phyloP scores from a whole-genome alignment of 305 asterid species.

The Ilex paraguariensis region DNA sequence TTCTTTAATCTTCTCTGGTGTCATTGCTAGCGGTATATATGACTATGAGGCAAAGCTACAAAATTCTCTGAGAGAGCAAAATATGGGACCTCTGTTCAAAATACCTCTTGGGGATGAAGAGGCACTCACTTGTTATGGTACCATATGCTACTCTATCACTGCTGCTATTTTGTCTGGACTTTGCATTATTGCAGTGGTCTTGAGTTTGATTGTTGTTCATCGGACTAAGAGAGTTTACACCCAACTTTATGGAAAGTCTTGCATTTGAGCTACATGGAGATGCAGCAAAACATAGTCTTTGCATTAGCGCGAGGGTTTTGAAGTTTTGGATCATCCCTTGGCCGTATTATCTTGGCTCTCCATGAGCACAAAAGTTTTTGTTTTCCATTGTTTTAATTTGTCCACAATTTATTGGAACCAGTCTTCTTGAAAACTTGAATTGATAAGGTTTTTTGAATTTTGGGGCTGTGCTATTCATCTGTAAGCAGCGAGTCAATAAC shows the following conservation, averaged over 20 bases:
- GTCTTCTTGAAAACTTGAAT: too few species aligned
- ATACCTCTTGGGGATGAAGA: slow-evolving; percentile 10
- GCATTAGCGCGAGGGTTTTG: too few species aligned
- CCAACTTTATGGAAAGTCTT: slow-evolving; percentile 25
- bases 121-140: slow-evolving; percentile 26
- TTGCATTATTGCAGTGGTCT: slow-evolving; percentile 26
- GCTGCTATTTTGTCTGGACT: slow-evolving; percentile 32
- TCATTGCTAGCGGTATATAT: slow-evolving; percentile 34
- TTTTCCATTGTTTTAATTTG: too few species aligned
- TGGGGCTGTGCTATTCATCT: too few species aligned
- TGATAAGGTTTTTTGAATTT: too few species aligned
- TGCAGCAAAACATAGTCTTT: background rate
- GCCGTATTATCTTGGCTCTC: too few species aligned
- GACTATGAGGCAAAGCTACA: slow-evolving; percentile 36
- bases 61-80: slow-evolving; percentile 6
- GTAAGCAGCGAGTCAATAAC: too few species aligned
- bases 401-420: too few species aligned
- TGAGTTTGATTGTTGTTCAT: slow-evolving; percentile 32
- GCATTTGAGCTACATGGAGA: slow-evolving; percentile 8
- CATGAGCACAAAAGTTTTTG: too few species aligned
- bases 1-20: slow-evolving; percentile 34
- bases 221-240: slow-evolving; percentile 37
- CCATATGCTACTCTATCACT: slow-evolving; percentile 29
- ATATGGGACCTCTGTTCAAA: background rate
- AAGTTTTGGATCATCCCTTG: too few species aligned